These are phyloP conservation scores for Berkeleyomyces basicola DNA, from an alignment of 2,329 filamentous ascomycete species.

Conservation along the genomic window DNA sequence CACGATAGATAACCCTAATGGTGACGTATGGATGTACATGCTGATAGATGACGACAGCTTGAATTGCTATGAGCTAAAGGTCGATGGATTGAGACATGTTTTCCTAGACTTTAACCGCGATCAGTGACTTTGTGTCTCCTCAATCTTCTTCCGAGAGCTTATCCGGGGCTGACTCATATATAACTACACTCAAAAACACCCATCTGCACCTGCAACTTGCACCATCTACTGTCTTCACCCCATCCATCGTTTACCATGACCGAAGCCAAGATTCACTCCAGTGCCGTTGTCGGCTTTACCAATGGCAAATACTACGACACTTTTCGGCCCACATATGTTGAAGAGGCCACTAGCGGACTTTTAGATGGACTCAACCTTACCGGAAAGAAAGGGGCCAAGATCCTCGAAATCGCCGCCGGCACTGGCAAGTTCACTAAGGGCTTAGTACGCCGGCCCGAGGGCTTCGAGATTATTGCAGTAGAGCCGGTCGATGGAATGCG, in stretches of 20 bases:
- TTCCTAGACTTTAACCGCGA: too few relatives aligned
- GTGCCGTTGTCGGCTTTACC: slow-evolving; percentile 41
- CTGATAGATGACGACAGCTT: background rate
- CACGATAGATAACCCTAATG: background rate
- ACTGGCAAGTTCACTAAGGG: slow-evolving; percentile 55
- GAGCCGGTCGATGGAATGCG: slow-evolving; percentile 52
- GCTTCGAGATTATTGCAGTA: slow-evolving; percentile 42
- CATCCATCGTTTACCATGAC: slow-evolving; percentile 12
- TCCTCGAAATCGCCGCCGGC: slow-evolving; percentile 50
- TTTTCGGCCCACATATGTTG: slow-evolving; percentile 50
- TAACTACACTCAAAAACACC: background rate
- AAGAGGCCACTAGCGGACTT: slow-evolving; percentile 39
- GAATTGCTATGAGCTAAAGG: too few relatives aligned
- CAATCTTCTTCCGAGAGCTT: background rate
- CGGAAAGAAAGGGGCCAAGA: slow-evolving; percentile 27
- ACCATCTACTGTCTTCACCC: background rate
- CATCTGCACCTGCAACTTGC: background rate
- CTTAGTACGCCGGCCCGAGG: slow-evolving; percentile 40
- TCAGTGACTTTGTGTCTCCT: background rate
- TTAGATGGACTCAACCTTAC: slow-evolving; percentile 37
- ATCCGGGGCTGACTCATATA: background rate
- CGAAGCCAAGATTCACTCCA: slow-evolving; percentile 33
- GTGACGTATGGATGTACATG: background rate
- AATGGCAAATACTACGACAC: slow-evolving; percentile 48
- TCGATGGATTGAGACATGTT: too few relatives aligned